phyloP scores from a whole-genome alignment of 305 asterid genomes.

The Plantago coronopus region DNA sequence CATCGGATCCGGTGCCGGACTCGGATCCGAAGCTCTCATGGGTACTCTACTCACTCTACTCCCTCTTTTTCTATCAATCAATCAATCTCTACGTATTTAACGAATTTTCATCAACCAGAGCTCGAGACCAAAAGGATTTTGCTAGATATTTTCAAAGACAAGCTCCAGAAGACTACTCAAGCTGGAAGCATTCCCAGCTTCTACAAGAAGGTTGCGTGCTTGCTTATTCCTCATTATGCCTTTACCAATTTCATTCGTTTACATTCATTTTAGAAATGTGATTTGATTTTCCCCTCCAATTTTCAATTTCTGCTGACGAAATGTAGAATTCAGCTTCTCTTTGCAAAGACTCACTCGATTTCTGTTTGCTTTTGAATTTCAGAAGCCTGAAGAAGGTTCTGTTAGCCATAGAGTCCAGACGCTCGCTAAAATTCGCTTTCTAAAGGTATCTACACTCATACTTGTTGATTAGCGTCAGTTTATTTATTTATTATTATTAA shows the following conservation, averaged over 20 bases:
- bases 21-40: slow-evolving; percentile 98
- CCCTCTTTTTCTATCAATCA: neutral
- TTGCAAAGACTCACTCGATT: too few species aligned
- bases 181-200: slow-evolving; percentile 93
- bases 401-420: slow-evolving; percentile 96
- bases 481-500: too few species aligned
- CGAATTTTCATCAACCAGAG: slow-evolving; percentile 40
- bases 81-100: neutral
- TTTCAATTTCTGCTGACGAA: too few species aligned
- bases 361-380: slow-evolving; percentile 29
- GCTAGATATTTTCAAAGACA: slow-evolving; percentile 91
- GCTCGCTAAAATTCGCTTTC: slow-evolving; percentile 88
- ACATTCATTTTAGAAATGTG: too few species aligned
- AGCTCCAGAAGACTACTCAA: slow-evolving; percentile 90
- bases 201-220: slow-evolving; percentile 65
- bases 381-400: slow-evolving; percentile 99
- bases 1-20: slow-evolving; percentile 96
- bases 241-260: neutral
- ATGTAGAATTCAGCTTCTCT: neutral
- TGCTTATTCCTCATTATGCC: neutral
- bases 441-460: slow-evolving; percentile 56
- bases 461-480: neutral
- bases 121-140: slow-evolving; percentile 91
- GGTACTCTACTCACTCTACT: slow-evolving; percentile 32
- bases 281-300: too few species aligned